These are phyloP conservation scores for bread wheat (Triticum aestivum) DNA, from an alignment of 176 grass and related monocot species.

Conservation along the genomic window DNA sequence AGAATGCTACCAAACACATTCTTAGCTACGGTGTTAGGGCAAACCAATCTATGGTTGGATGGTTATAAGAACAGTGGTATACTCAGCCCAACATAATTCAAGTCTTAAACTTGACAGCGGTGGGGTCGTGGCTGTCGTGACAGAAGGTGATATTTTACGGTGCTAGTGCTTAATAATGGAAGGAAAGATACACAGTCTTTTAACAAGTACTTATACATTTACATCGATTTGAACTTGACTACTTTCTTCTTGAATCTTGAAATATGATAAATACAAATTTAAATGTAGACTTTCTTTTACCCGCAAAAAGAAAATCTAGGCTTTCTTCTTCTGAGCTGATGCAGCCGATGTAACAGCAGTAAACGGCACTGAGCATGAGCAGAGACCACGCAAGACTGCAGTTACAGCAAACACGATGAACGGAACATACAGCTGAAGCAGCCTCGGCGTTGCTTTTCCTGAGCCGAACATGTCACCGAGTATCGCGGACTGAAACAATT, in stretches of 20 bases:
- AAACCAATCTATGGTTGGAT: too few species aligned
- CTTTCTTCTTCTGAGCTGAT: not conserved
- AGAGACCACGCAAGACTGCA: slow-evolving; percentile 29
- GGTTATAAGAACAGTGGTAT: too few species aligned
- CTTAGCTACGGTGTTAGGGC: too few species aligned
- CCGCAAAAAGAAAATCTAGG: not conserved
- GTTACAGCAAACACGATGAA: slow-evolving; percentile 33
- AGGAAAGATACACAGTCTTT: too few species aligned
- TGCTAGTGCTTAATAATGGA: too few species aligned
- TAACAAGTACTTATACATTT: not conserved
- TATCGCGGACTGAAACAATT: slow-evolving; percentile 60
- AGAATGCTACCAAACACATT: too few species aligned
- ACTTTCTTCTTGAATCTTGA: not conserved
- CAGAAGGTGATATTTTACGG: too few species aligned
- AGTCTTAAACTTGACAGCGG: too few species aligned
- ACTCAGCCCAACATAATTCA: too few species aligned
- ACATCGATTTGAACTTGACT: not conserved
- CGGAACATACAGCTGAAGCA: slow-evolving; percentile 56
- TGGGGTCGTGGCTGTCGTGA: too few species aligned
- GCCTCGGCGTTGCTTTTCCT: slow-evolving; percentile 41
- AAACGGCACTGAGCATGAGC: not conserved
- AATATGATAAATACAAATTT: not conserved
- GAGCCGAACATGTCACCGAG: slow-evolving; percentile 52
- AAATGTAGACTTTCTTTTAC: not conserved
- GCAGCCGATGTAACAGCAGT: not conserved